Percentiles rank a stretch among this genome's conserved stretches.
These are phyloP conservation scores for Neurospora sp. DNA, from an alignment of 495 filamentous ascomycete species.

Conservation along the genomic window DNA sequence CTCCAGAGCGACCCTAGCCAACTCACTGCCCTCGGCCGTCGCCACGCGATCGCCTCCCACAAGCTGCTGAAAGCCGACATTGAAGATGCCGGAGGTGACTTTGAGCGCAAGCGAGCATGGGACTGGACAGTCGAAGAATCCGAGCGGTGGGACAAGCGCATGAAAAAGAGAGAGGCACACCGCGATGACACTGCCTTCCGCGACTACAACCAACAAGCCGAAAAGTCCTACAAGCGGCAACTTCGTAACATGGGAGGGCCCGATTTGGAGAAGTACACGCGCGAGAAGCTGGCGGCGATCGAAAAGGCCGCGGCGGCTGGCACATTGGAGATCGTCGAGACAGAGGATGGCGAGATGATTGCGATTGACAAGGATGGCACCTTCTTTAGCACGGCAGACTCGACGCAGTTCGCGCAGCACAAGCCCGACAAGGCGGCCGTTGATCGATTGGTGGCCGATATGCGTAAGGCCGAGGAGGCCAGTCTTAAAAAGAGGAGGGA, in stretches of 20 bases:
- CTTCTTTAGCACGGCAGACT: constrained; percentile 82
- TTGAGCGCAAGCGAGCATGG: constrained; percentile 96
- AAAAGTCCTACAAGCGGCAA: constrained; percentile 91
- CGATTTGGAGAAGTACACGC: constrained; percentile 73
- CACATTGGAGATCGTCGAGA: constrained; percentile 86
- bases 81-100: constrained; percentile 77
- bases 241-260: constrained; percentile 55
- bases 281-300: constrained; percentile 72
- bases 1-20: constrained; percentile 64
- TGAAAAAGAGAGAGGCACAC: constrained; percentile 75
- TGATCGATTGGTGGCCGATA: constrained; percentile 74
- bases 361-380: constrained; percentile 83
- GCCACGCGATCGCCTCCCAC: constrained; percentile 76
- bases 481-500: constrained; percentile 76
- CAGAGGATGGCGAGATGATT: constrained; percentile 84
- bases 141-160: constrained; percentile 84
- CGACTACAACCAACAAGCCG: constrained; percentile 76
- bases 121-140: constrained; percentile 95
- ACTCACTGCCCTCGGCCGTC: constrained; percentile 61
- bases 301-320: constrained; percentile 71
- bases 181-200: constrained; percentile 81
- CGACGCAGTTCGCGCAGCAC: constrained; percentile 68
- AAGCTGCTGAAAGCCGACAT: constrained; percentile 90
- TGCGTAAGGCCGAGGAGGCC: constrained; percentile 80
- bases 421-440: constrained; percentile 85